These are phyloP conservation scores for Ampelomyces quisqualis DNA, from an alignment of 2,329 filamentous ascomycete species.

Conservation along the genomic window DNA sequence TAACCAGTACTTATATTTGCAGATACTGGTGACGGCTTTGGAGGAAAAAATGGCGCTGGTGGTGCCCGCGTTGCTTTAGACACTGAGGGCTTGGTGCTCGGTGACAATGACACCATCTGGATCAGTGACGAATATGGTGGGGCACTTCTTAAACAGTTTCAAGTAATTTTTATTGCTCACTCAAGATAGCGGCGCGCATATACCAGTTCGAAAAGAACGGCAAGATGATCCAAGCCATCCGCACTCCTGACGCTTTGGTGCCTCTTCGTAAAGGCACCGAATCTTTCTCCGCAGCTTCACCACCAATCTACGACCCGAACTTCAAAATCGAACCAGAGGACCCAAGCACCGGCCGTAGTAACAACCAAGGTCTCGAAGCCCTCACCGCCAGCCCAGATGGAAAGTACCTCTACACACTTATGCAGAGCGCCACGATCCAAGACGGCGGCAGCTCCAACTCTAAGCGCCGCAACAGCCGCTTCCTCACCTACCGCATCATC, in stretches of 20 bases:
- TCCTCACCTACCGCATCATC: conserved; percentile 67
- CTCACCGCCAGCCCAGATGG: conserved; percentile 64
- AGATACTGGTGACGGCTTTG: conserved; percentile 66
- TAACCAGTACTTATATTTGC: conserved; percentile 1
- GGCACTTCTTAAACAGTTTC: not conserved
- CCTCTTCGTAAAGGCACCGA: conserved; percentile 62
- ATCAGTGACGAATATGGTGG: conserved; percentile 55
- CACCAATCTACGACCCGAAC: conserved; percentile 60
- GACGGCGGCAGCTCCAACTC: conserved; percentile 57
- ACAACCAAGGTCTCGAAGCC: conserved; percentile 76
- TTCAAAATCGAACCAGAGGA: conserved; percentile 55
- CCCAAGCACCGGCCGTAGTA: conserved; percentile 62
- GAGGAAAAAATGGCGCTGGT: conserved; percentile 59
- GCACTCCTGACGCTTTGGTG: conserved; percentile 64
- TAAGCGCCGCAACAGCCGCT: conserved; percentile 58
- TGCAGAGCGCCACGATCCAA: conserved; percentile 61
- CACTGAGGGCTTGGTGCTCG: conserved; percentile 65
- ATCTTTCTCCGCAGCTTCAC: conserved; percentile 64
- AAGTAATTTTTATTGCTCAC: not conserved
- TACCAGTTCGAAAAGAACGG: conserved; percentile 64
- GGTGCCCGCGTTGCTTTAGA: conserved; percentile 63
- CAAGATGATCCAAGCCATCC: conserved; percentile 62
- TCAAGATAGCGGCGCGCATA: conserved; percentile 61
- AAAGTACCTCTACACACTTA: conserved; percentile 62
- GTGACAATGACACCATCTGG: conserved; percentile 64